Base-by-base conservation (phyloP, 2,329 filamentous ascomycete genomes). In the Cercospora citrullina region DNA sequence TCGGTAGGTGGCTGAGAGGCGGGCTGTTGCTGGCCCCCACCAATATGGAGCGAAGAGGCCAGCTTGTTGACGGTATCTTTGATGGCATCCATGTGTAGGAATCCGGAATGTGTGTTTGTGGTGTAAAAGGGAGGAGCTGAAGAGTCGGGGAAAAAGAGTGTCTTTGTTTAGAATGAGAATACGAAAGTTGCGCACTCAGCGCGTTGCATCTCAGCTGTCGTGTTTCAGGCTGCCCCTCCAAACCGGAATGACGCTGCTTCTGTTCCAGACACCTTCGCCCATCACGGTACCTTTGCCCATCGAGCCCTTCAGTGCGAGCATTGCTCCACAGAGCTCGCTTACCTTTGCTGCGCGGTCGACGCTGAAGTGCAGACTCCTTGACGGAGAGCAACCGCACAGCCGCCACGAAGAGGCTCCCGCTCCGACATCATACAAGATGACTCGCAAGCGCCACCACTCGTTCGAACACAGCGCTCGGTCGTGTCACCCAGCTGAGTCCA, bases 1-100 rank as follows among this genome's bases (percentile, higher is more conserved):
- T 87, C 80, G 42, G 87, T 86, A 68, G 92, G 89, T 73, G 86
- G 84, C 53, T 80, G 77, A 55, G 80, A 79, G 30, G 82, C 76
- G 53, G 75, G 75, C 51, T 73, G 76, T 58, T 78, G 73, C 26
- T 76, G 70, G 60, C 75, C 69, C 68, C 66, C 70, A 36, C 71
- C 69, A n/a, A 72, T 53, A 45, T 72, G 64, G 45, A 72, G 68
- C n/a, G 69, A 67, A 21, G 69, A 68, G 21, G 69, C 69, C 33
- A 68, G 64, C 61, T 72, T 71, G 68, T 69, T 70, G 66, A 69
- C 64, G 26, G 70, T 63, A n/a, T 68, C 68, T 57, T 71, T 72
- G 66, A 72, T 55, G 36, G 71, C 67, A 58, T 72, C 69, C 71
- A 72, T 72, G 64, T 28, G 21, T 10, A 45, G 4, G 7, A 10